A percentile compares a stretch with the other conserved stretches of the same genome.
Conservation (phyloP, 192 early-diverging fungal species). For the Podila epigama region DNA sequence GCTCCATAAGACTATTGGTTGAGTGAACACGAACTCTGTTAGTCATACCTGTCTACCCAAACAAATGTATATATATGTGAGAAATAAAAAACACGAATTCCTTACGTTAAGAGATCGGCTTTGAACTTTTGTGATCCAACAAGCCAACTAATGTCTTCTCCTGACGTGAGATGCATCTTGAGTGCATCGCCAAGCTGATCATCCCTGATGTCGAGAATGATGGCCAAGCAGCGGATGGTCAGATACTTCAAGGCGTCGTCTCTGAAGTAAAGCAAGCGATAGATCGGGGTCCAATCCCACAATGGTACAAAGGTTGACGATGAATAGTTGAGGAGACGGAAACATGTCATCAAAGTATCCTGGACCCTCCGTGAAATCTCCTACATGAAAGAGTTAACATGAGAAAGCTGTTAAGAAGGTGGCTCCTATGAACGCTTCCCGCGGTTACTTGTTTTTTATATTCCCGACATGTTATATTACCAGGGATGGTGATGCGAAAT, state of each 20-base stretch:
- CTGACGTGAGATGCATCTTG: conserved; percentile 22
- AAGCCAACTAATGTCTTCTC: conserved; percentile 31
- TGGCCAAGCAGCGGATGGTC: conserved; percentile 52
- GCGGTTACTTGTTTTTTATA: not conserved
- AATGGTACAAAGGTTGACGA: conserved; percentile 52
- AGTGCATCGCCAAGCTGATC: conserved; percentile 36
- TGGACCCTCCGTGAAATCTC: conserved; percentile 39
- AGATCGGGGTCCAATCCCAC: conserved; percentile 66
- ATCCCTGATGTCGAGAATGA: conserved; percentile 60
- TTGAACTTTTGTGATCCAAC: conserved; percentile 36
- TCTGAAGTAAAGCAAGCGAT: conserved; percentile 50
- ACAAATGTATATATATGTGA: too few species aligned
- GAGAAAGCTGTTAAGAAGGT: not conserved
- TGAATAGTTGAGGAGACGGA: conserved; percentile 60
- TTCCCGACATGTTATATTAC: too few species aligned
- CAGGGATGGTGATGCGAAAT: conserved; percentile 12
- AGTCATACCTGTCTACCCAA: too few species aligned
- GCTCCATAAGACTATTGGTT: conserved; percentile 50
- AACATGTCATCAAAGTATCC: conserved; percentile 57
- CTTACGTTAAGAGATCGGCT: conserved; percentile 50
- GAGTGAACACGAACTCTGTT: not conserved
- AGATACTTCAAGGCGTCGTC: conserved; percentile 55
- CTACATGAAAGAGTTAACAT: conserved; percentile 9
- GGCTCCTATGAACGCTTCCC: conserved; percentile 2
- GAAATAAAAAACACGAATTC: not conserved